phyloP scores from a whole-genome alignment of 1,284 basidiomycete genomes.

The Ceratobasidium sp. region DNA sequence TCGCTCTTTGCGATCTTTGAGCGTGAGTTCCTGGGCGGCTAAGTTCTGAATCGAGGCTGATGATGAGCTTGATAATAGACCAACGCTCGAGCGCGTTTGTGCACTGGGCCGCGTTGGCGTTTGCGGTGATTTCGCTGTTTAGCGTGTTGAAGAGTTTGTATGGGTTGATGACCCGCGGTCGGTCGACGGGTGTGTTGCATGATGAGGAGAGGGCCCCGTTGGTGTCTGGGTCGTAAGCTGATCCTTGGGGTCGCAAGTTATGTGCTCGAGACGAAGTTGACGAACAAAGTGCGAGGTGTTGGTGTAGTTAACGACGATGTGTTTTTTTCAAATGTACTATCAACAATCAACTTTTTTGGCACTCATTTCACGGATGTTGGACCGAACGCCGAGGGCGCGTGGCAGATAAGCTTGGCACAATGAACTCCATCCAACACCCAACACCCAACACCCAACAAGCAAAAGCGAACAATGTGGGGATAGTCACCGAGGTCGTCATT shows the following conservation, averaged over 20 bases:
- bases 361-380: too few species aligned
- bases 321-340: too few species aligned
- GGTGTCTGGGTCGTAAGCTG: constrained; percentile 50
- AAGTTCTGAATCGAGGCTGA: too few species aligned
- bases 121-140: constrained; percentile 86
- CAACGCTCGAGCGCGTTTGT: constrained; percentile 74
- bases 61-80: constrained; percentile 53
- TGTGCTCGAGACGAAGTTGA: too few species aligned
- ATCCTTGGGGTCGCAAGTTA: too few species aligned
- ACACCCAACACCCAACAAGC: too few species aligned
- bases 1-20: constrained; percentile 88
- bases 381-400: not conserved
- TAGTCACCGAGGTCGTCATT: too few species aligned
- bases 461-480: too few species aligned
- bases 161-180: constrained; percentile 63
- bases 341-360: too few species aligned
- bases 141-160: constrained; percentile 84
- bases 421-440: too few species aligned
- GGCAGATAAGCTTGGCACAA: not conserved
- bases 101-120: constrained; percentile 90
- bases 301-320: too few species aligned
- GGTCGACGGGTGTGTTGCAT: constrained; percentile 67
- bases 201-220: constrained; percentile 92
- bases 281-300: too few species aligned
- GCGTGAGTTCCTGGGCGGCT: constrained; percentile 70